Evolutionary conservation across 371 early-diverging fungal genomes (phyloP).

Genomic region (Actinomortierella ambigua): DNA sequence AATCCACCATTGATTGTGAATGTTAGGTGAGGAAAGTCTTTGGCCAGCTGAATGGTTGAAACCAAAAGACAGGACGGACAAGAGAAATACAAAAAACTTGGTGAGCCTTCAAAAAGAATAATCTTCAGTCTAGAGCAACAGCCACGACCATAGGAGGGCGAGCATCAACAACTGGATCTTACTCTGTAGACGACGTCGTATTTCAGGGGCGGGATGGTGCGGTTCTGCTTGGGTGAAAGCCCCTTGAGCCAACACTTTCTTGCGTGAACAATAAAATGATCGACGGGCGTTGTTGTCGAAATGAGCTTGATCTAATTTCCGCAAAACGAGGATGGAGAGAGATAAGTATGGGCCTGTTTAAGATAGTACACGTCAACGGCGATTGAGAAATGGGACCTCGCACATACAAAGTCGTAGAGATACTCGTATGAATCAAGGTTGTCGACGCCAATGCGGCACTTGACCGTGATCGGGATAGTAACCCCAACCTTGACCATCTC

Average conservation of each 20-base stretch:
- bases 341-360: not conserved
- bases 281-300: constrained; percentile 47
- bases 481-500: constrained; percentile 57
- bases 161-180: not conserved
- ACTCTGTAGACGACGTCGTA: constrained; percentile 76
- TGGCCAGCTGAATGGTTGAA: constrained; percentile 33
- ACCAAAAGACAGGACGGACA: too few relatives aligned
- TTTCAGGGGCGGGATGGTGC: constrained; percentile 79
- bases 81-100: too few relatives aligned
- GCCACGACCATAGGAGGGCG: too few relatives aligned
- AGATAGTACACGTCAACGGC: too few relatives aligned
- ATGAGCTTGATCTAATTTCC: constrained; percentile 26
- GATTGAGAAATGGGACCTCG: too few relatives aligned
- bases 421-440: constrained; percentile 69
- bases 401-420: constrained; percentile 60
- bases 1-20: constrained; percentile 89
- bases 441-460: constrained; percentile 81
- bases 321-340: not conserved
- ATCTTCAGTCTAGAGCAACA: too few relatives aligned
- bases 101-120: too few relatives aligned
- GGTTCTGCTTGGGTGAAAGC: constrained; percentile 85
- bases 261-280: constrained; percentile 84
- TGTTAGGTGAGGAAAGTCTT: constrained; percentile 64
- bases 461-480: constrained; percentile 68
- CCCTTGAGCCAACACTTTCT: constrained; percentile 87